These are phyloP conservation scores for Claviceps digitariae DNA, from an alignment of 2,329 filamentous ascomycete species.

Conservation along the genomic window DNA sequence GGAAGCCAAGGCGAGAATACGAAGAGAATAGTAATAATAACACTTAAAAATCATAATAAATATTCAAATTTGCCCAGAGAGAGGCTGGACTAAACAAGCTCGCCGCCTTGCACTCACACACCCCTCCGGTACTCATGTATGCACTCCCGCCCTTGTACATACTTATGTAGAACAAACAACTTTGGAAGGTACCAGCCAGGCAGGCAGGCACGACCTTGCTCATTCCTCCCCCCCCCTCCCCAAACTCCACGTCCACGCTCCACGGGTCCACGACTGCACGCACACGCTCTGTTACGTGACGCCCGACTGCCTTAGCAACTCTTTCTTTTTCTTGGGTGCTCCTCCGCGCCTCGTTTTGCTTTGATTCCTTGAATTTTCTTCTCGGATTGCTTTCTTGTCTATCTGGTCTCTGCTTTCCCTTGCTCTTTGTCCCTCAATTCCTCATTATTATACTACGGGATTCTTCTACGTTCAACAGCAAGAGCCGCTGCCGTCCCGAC, in stretches of 20 bases:
- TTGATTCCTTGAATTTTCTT: neutral
- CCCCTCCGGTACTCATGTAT: too few species aligned
- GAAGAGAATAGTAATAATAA: neutral
- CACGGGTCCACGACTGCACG: slow-evolving; percentile 4
- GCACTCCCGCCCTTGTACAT: neutral
- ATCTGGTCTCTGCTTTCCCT: too few species aligned
- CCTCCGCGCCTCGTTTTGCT: neutral
- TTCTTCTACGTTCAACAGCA: neutral
- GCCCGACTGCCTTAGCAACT: neutral
- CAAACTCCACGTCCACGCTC: slow-evolving; percentile 6
- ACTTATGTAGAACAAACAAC: neutral
- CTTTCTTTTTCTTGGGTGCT: neutral
- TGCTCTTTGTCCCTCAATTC: neutral
- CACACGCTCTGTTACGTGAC: slow-evolving; percentile 8
- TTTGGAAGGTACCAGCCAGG: neutral
- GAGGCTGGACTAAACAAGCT: too few species aligned
- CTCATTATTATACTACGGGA: neutral
- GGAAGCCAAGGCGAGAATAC: neutral
- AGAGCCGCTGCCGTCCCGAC: neutral
- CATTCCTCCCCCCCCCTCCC: slow-evolving; percentile 6
- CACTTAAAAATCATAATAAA: too few species aligned
- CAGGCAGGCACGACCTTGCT: too few species aligned
- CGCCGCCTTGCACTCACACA: too few species aligned
- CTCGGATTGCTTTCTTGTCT: neutral
- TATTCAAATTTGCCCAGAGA: too few species aligned